These are phyloP conservation scores for Leccinum variabile DNA, from an alignment of 1,284 basidiomycete species.

Conservation along the genomic window DNA sequence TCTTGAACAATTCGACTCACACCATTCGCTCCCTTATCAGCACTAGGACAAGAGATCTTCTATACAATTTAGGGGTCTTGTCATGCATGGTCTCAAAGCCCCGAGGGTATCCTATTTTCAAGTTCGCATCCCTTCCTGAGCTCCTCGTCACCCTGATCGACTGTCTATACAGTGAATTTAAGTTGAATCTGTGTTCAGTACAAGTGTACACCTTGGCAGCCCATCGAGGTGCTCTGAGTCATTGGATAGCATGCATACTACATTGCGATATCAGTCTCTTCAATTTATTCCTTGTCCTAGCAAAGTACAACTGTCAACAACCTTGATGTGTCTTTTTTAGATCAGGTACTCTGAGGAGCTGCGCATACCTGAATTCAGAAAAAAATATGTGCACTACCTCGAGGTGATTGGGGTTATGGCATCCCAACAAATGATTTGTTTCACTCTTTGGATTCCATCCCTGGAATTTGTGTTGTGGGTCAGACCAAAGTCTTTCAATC, in stretches of 20 bases:
- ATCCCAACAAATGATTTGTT: background rate
- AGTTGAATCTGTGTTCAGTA: background rate
- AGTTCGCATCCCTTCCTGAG: background rate
- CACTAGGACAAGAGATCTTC: background rate
- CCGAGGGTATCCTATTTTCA: background rate
- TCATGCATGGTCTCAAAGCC: background rate
- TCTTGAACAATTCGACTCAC: slow-evolving; percentile 2
- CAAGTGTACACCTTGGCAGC: background rate
- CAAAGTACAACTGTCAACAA: background rate
- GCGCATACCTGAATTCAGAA: background rate
- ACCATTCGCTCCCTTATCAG: background rate
- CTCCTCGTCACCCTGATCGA: background rate
- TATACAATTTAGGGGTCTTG: background rate
- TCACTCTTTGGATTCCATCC: background rate
- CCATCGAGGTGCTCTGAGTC: background rate
- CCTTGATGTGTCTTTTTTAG: background rate
- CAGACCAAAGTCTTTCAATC: background rate
- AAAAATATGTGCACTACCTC: background rate
- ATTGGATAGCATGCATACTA: background rate
- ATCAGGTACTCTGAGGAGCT: background rate
- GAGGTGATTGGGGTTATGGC: slow-evolving; percentile 5
- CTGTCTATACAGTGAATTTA: background rate
- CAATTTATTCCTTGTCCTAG: slow-evolving; percentile 6
- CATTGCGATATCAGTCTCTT: slow-evolving; percentile 10
- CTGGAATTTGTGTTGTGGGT: background rate